Percentiles rank a stretch among this genome's conserved stretches.
phyloP scores from a whole-genome alignment of 2,329 filamentous ascomycete species.

The Meredithiella fracta region DNA sequence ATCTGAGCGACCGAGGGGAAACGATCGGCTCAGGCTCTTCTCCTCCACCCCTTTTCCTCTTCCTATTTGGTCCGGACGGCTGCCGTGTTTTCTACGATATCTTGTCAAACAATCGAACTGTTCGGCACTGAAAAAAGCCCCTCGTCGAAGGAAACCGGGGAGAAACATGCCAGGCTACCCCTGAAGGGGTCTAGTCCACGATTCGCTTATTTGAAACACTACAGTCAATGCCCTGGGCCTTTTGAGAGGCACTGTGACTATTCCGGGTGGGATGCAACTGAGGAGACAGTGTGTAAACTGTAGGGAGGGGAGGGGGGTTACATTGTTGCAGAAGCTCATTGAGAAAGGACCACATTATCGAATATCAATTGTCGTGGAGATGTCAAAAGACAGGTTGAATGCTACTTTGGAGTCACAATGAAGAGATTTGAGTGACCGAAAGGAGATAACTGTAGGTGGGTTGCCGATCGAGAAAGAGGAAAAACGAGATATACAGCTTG shows the following conservation, averaged over 20 bases:
- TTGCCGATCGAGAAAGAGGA: too few species aligned
- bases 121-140: neutral
- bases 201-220: conserved; percentile 13
- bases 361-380: neutral
- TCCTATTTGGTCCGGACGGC: too few species aligned
- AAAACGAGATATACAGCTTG: too few species aligned
- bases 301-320: neutral
- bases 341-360: neutral
- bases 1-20: too few species aligned
- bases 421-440: neutral
- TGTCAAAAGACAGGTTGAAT: neutral
- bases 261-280: neutral
- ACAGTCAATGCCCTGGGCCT: conserved; percentile 10
- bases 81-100: neutral
- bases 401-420: neutral
- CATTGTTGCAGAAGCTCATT: neutral
- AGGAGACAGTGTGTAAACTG: neutral
- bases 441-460: neutral
- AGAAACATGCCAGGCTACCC: conserved; percentile 1
- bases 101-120: neutral
- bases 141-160: neutral
- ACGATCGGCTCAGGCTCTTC: too few species aligned
- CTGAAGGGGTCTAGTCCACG: conserved; percentile 6
- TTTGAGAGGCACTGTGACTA: neutral
- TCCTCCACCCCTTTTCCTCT: too few species aligned